phyloP scores from a whole-genome alignment of 164 flowering plant genomes.

The Nelumbo lutea region DNA sequence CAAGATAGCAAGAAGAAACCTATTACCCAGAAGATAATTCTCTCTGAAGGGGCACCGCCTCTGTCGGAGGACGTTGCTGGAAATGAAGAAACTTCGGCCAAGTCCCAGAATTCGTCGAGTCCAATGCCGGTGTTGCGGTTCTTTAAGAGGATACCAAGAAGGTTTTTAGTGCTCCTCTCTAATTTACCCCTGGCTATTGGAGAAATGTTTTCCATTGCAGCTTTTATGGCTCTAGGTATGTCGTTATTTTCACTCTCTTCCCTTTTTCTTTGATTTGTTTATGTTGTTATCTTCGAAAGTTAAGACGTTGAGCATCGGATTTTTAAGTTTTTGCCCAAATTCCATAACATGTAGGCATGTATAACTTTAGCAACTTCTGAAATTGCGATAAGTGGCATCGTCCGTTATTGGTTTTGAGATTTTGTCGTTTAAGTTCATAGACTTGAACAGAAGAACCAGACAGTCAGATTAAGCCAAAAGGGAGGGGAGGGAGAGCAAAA shows the following conservation, averaged over 20 bases:
- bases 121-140: conserved; percentile 15
- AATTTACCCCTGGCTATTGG: conserved; percentile 88
- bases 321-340: no score
- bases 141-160: conserved; percentile 49
- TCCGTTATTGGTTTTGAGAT: background rate
- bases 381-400: no score
- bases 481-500: no score
- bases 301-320: no score
- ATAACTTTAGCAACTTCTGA: background rate
- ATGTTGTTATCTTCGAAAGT: background rate
- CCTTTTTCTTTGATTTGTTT: background rate
- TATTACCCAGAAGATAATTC: conserved; percentile 41
- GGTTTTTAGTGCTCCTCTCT: conserved; percentile 51
- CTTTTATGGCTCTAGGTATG: conserved; percentile 85
- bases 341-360: no score
- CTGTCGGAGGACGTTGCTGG: conserved; percentile 29
- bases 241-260: background rate
- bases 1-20: conserved; percentile 22
- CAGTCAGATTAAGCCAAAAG: background rate
- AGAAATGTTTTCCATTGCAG: conserved; percentile 80
- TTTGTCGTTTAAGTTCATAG: background rate
- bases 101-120: conserved; percentile 4
- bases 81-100: conserved; percentile 16
- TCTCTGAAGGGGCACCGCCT: conserved; percentile 45
- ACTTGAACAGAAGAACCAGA: background rate